Conservation (phyloP, 768 basidiomycete species). For the Austroboletus eburneus region DNA sequence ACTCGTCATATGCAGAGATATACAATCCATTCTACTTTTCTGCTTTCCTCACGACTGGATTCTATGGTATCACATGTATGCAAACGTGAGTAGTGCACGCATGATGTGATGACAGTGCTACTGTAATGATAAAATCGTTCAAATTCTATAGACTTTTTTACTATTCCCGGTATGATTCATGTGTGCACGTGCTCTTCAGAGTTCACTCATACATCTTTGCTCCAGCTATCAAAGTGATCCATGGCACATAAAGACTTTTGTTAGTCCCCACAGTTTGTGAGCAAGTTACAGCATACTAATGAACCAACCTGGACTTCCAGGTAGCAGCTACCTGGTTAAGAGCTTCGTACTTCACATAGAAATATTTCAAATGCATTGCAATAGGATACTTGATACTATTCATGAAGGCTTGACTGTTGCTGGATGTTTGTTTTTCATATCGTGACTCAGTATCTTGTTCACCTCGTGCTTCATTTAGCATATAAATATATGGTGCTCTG, state of each 20-base stretch:
- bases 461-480: not conserved
- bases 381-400: not conserved
- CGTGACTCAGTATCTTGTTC: not conserved
- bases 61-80: not conserved
- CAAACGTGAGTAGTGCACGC: constrained; percentile 13
- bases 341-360: not conserved
- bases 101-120: too few relatives aligned
- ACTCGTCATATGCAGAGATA: not conserved
- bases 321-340: not conserved
- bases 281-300: too few relatives aligned
- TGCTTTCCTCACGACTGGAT: not conserved
- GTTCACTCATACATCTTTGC: too few relatives aligned
- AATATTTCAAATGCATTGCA: not conserved
- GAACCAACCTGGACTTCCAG: not conserved
- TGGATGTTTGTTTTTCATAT: not conserved
- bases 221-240: not conserved
- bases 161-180: too few relatives aligned
- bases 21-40: not conserved
- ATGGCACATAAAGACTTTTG: not conserved
- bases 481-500: not conserved
- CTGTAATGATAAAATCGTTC: too few relatives aligned
- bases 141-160: not conserved
- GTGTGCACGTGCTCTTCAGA: not conserved
- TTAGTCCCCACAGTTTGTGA: not conserved
- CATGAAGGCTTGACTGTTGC: not conserved